These are phyloP conservation scores for Malus orientalis DNA, from an alignment of 306 rosid genomes.

Conservation along the genomic window DNA sequence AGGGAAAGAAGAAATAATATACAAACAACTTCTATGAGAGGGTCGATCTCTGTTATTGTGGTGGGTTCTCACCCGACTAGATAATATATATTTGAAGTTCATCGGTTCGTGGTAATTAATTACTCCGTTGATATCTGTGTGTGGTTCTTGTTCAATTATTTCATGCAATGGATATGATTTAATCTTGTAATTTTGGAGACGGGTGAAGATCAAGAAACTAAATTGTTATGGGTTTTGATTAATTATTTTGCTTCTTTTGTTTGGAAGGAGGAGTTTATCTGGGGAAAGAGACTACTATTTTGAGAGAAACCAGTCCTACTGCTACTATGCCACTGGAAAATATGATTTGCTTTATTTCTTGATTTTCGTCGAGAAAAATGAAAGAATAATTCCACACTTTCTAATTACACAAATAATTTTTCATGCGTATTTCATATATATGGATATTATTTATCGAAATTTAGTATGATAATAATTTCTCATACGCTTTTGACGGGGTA, in stretches of 20 bases:
- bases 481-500: neutral
- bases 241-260: neutral
- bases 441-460: neutral
- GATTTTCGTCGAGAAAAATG: neutral
- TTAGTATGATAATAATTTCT: neutral
- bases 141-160: neutral
- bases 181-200: neutral
- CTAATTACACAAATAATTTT: too few relatives aligned
- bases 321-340: neutral
- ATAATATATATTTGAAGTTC: neutral
- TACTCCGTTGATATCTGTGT: neutral
- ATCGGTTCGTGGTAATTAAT: neutral
- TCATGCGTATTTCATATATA: too few relatives aligned
- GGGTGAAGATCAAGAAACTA: neutral
- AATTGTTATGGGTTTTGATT: neutral
- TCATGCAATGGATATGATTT: neutral
- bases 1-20: neutral
- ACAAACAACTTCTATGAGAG: neutral
- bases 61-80: neutral
- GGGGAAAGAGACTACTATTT: neutral
- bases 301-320: neutral
- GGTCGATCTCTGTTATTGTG: neutral
- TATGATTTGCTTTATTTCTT: neutral
- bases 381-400: too few relatives aligned
- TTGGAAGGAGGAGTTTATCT: neutral